Evolutionary conservation across 179 eudicot species (phyloP), one percentile per base, ranked within the genome.

Genomic region (Corrigiola litoralis): DNA sequence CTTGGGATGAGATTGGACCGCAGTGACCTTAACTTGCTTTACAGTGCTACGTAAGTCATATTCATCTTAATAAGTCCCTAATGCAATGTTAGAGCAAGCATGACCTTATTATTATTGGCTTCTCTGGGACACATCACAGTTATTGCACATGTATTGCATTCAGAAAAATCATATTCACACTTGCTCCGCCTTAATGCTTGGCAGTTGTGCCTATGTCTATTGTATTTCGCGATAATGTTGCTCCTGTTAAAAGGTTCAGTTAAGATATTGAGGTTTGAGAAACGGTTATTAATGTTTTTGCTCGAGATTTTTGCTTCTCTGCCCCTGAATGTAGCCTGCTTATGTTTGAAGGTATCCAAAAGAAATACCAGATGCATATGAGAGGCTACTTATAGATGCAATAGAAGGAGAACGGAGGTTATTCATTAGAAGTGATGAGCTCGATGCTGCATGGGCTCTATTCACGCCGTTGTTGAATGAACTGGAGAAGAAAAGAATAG

Each of bases 381-480:
- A 92, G 75, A 80, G 86, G 77, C 77, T 92, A 58, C 80, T 92
- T 4, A 54, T 83, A 32, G 98, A 92, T 47, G 98, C 87, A 2
- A 79, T 89, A 63, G 98, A 85, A 78, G 98, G 96, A 71, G 96
- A 92, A 51, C 75, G 86, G 17, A 77, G 87, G 46, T 57, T 92
- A 34, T 92, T 92, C 79, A 92, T 92, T n/a, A 79, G 98, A 78
- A 92, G 98, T 24, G 98, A 92, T 45, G 96, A 92, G 79, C 85
- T 92, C 0, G 91, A 82, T 53, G 98, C 98, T 71, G 98, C 98
- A 4, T 89, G 98, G 98, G 51, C 80, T 25, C 63, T 89, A 33
- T 89, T 92, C 73, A 79, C 96, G 10, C 96, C 96, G 4, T 53
- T 92, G 66, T 75, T 92, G 66, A 78, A 80, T 49, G 92, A 85